Evolutionary conservation across 108 stramenopile genomes (phyloP), one percentile per base, ranked within the genome.

Genomic region (Nitzschia inconspicua): DNA sequence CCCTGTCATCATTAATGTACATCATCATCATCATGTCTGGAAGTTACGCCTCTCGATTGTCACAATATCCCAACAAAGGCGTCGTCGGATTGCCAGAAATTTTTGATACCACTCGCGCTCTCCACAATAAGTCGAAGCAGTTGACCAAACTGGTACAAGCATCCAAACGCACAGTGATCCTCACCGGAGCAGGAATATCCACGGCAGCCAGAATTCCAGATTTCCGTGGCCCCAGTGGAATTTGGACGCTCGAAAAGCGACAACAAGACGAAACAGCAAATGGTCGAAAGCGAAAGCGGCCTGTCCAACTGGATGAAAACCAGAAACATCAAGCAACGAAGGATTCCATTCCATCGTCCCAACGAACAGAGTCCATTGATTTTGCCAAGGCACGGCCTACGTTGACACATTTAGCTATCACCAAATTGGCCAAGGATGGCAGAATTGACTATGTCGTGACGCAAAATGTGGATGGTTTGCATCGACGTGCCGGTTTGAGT

Each of bases 121-220:
- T 89, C 4, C 50, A 57, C 6, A 19, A 51, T 42, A 91, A 91
- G 66, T 20, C 89, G 7, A 68, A 67, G 20, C 68, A 68, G 30
- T 67, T 95, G 23, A 47, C 63, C 13, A 52, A 77, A 61, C 44
- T 88, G 34, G 46, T 95, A 14, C 56, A 66, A 26, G 46, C 57
- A 34, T 68, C 86, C 0, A 37, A 61, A 32, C 66, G 77, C 40
- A 66, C 79, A 2, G 88, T 96, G 7, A 78, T 96, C 5, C 59
- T 98, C 41, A 98, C 97, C 0, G 98, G 98, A n/a, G 98, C 98
- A 9, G 98, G 98, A 18, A 93, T 89, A 36, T 89, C 83, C 42
- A 95, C 93, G 27, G 73, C 59, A 47, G 93, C 84, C 46, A 95
- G 96, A 8, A 97, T 98, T 62, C 96, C 98, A 0, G 98, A 98